Evolutionary conservation across 257 asterid species (phyloP).

Genomic region (Coffea canephora): DNA sequence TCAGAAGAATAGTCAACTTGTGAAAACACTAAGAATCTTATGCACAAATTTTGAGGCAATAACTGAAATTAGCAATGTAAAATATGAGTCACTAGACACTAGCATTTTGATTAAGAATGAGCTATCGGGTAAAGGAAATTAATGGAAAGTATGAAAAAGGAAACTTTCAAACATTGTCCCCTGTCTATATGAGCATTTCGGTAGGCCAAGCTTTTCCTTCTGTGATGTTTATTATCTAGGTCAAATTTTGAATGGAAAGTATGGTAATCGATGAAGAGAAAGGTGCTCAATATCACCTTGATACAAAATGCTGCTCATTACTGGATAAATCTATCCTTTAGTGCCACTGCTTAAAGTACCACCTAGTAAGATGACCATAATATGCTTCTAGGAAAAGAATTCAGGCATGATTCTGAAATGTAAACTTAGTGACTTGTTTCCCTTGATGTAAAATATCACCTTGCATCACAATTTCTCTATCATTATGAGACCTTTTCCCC

Average conservation of each 20-base stretch:
- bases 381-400: not conserved
- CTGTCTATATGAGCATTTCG: not conserved
- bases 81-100: not conserved
- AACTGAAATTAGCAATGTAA: not conserved
- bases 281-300: not conserved
- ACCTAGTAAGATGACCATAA: not conserved
- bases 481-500: not conserved
- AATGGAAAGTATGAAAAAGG: not conserved
- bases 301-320: not conserved
- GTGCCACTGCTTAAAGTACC: not conserved
- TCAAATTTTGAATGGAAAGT: not conserved
- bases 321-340: not conserved
- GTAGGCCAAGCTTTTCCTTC: not conserved
- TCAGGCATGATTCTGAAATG: not conserved
- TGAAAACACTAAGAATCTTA: not conserved
- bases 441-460: no score
- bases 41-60: not conserved
- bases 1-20: not conserved
- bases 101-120: not conserved
- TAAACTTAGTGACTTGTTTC: no score
- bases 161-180: not conserved
- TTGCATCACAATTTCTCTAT: not conserved
- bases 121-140: not conserved
- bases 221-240: not conserved
- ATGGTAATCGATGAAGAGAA: not conserved